Conservation (phyloP, 768 basidiomycete genomes). For the Tylopilus sp. region DNA sequence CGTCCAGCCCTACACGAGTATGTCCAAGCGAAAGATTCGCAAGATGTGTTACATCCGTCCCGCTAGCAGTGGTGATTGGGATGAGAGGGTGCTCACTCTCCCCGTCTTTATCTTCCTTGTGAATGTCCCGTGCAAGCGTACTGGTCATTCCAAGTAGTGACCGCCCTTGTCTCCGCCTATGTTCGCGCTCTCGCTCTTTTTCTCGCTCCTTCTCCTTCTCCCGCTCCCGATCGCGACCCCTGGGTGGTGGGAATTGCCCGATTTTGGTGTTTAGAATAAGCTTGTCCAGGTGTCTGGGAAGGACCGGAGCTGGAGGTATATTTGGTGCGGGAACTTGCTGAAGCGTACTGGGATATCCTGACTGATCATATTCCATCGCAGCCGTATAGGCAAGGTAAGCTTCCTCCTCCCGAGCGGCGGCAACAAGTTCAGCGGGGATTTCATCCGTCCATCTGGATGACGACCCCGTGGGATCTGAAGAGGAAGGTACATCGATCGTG, state of each 20-base stretch:
- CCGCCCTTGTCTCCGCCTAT: slow-evolving; percentile 30
- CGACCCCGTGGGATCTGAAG: slow-evolving; percentile 28
- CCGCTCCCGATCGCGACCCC: slow-evolving; percentile 34
- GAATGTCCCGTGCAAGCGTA: slow-evolving; percentile 28
- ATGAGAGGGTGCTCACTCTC: slow-evolving; percentile 26
- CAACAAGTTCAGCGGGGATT: slow-evolving; percentile 73
- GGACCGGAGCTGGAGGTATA: slow-evolving; percentile 81
- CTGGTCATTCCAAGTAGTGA: slow-evolving; percentile 35
- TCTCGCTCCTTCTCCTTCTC: slow-evolving; percentile 37
- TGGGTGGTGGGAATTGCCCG: slow-evolving; percentile 30
- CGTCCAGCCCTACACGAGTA: slow-evolving; percentile 36
- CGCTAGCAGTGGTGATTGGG: slow-evolving; percentile 38
- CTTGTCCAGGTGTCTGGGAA: slow-evolving; percentile 91
- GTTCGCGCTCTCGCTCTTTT: slow-evolving; percentile 30
- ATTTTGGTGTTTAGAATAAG: slow-evolving; percentile 73
- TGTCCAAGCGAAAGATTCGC: slow-evolving; percentile 19
- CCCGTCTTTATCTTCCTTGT: slow-evolving; percentile 20
- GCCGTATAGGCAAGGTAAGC: slow-evolving; percentile 49
- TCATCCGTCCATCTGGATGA: slow-evolving; percentile 65
- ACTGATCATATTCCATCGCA: slow-evolving; percentile 32
- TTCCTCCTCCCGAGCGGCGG: slow-evolving; percentile 85
- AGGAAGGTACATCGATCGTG: slow-evolving; percentile 24
- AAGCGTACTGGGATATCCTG: slow-evolving; percentile 34
- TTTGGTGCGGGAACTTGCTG: slow-evolving; percentile 57
- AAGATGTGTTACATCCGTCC: slow-evolving; percentile 37